phyloP scores from a whole-genome alignment of 2,329 filamentous ascomycete genomes.

The Xylaria arbuscula region DNA sequence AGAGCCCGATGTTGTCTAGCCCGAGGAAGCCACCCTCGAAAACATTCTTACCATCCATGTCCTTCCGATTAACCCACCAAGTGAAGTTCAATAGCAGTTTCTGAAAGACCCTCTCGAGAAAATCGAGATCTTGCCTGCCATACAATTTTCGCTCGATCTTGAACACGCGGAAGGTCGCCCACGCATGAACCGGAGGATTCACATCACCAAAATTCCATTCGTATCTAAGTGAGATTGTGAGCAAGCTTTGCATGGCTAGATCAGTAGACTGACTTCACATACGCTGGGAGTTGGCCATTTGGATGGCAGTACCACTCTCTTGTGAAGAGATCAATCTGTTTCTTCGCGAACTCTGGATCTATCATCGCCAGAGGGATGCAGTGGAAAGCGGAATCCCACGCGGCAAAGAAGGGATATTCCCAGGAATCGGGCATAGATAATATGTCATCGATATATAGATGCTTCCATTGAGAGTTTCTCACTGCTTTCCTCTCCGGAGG shows the following conservation, averaged over 20 bases:
- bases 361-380: constrained; percentile 97
- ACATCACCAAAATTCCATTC: constrained; percentile 99
- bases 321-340: constrained; percentile 94
- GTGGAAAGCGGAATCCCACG: constrained; percentile 97
- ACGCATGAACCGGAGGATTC: constrained; percentile 95
- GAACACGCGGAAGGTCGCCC: constrained; percentile 95
- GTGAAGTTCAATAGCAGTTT: constrained; percentile 97
- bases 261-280: constrained; percentile 51
- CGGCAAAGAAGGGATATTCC: constrained; percentile 98
- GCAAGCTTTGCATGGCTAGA: not conserved
- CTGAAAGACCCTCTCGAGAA: constrained; percentile 95
- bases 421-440: constrained; percentile 98
- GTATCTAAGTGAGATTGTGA: constrained; percentile 57
- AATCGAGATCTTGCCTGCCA: constrained; percentile 92
- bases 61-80: constrained; percentile 99
- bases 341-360: constrained; percentile 97
- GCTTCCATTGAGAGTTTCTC: constrained; percentile 91
- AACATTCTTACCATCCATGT: constrained; percentile 93
- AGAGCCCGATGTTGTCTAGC: constrained; percentile 95
- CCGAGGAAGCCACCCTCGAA: constrained; percentile 97
- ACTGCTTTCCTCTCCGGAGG: constrained; percentile 82
- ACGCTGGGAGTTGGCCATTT: constrained; percentile 92
- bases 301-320: constrained; percentile 99
- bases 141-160: constrained; percentile 99
- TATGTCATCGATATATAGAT: constrained; percentile 94